A percentile compares a stretch with the other conserved stretches of the same genome.
Evolutionary conservation across 352 stramenopile genomes (phyloP).

Genomic region (Globisporangium yorkense): DNA sequence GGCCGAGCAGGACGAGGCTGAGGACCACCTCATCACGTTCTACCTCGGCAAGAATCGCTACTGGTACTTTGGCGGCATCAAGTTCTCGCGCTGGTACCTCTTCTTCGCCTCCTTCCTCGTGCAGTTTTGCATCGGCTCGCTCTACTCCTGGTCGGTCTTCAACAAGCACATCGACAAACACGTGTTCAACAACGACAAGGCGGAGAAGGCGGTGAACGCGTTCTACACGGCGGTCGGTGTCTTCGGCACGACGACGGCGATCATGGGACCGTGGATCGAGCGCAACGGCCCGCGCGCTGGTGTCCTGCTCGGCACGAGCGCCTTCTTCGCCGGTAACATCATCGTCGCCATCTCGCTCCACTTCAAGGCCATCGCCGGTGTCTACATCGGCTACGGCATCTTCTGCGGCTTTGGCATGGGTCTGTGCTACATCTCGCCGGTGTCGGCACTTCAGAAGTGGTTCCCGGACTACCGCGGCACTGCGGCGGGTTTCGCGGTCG

Average conservation of each 20-base stretch:
- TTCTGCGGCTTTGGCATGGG: constrained; percentile 58
- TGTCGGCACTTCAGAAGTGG: constrained; percentile 73
- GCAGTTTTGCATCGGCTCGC: constrained; percentile 67
- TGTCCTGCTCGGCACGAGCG: constrained; percentile 39
- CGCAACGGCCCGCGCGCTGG: constrained; percentile 45
- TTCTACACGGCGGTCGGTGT: constrained; percentile 71
- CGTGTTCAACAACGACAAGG: constrained; percentile 39
- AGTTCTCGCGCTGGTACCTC: constrained; percentile 60
- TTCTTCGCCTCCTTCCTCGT: constrained; percentile 60
- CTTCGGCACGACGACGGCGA: constrained; percentile 50
- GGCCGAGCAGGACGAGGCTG: constrained; percentile 41
- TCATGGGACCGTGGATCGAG: constrained; percentile 68
- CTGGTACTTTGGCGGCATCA: constrained; percentile 28
- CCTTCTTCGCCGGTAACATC: constrained; percentile 46
- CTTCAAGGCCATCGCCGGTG: constrained; percentile 32
- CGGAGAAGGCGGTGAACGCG: constrained; percentile 56
- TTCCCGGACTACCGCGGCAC: constrained; percentile 71
- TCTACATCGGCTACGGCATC: constrained; percentile 68
- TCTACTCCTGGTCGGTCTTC: constrained; percentile 76
- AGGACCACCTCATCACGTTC: constrained; percentile 44
- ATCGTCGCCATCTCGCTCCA: constrained; percentile 46
- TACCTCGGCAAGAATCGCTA: constrained; percentile 52
- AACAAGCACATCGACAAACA: constrained; percentile 60
- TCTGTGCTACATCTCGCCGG: constrained; percentile 71
- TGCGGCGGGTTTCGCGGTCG: constrained; percentile 62